A percentile compares a stretch with the other conserved stretches of the same genome.
phyloP scores from a whole-genome alignment of 345 rosid genomes.

The Syzygium grande region DNA sequence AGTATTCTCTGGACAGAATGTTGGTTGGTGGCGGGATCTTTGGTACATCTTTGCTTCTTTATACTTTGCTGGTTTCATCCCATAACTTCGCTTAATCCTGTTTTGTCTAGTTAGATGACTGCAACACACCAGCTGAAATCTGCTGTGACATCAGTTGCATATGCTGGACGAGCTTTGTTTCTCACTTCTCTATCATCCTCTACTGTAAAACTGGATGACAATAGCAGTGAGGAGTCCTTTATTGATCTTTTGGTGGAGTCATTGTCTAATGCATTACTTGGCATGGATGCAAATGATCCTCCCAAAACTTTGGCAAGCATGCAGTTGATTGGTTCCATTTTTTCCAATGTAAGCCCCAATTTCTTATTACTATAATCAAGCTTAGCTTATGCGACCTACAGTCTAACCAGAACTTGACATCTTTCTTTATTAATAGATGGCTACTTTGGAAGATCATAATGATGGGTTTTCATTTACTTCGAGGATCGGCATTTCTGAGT shows the following conservation, averaged over 20 bases:
- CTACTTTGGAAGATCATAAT: conserved; percentile 61
- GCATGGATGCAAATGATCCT: conserved; percentile 99
- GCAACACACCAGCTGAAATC: conserved; percentile 99
- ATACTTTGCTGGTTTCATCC: conserved; percentile 5
- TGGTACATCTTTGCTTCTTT: not conserved
- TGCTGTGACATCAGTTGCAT: conserved; percentile 95
- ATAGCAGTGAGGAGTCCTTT: conserved; percentile 39
- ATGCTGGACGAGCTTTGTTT: conserved; percentile 86
- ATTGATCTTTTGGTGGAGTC: conserved; percentile 71
- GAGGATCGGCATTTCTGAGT: conserved; percentile 77
- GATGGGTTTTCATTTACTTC: conserved; percentile 63
- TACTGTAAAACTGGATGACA: conserved; percentile 33
- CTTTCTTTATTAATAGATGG: conserved; percentile 40
- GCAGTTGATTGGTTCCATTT: conserved; percentile 95
- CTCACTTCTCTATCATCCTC: conserved; percentile 56
- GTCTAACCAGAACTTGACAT: not conserved
- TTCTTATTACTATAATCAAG: not conserved
- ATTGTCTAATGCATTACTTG: conserved; percentile 88
- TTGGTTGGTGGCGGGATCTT: not conserved
- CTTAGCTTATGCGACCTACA: not conserved
- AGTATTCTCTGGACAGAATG: not conserved
- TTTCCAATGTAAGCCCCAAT: conserved; percentile 79
- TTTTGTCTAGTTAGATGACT: conserved; percentile 82
- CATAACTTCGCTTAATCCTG: conserved; percentile 26
- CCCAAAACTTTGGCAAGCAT: conserved; percentile 94